Evolutionary conservation across 2,329 filamentous ascomycete species (phyloP).

Genomic region (Thielaviopsis cerberus): DNA sequence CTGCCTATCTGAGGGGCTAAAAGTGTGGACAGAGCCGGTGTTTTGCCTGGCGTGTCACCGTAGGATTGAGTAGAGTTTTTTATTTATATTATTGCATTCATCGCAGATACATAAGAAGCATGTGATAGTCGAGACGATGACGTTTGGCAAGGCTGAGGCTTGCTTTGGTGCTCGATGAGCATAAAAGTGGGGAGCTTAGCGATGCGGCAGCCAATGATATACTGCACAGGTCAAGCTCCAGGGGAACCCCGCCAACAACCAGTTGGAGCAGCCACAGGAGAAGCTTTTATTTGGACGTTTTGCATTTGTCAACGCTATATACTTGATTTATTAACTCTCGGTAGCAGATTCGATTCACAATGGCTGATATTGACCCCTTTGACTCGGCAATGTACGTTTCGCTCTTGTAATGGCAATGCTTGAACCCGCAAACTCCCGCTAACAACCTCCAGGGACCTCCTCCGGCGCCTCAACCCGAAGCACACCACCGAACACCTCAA

Average conservation of each 20-base stretch:
- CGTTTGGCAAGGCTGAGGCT: background rate
- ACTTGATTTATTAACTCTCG: background rate
- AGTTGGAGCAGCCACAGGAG: background rate
- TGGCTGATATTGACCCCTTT: slow-evolving; percentile 44
- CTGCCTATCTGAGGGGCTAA: slow-evolving; percentile 28
- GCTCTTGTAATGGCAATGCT: background rate
- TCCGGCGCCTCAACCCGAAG: slow-evolving; percentile 90
- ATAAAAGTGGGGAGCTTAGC: slow-evolving; percentile 6
- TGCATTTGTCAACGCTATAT: background rate
- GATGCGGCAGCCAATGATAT: slow-evolving; percentile 6
- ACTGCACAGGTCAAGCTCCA: background rate
- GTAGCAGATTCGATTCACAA: slow-evolving; percentile 14
- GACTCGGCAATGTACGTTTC: slow-evolving; percentile 54
- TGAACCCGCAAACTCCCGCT: slow-evolving; percentile 2
- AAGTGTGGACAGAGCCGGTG: slow-evolving; percentile 33
- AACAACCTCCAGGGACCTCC: slow-evolving; percentile 55
- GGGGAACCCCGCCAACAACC: slow-evolving; percentile 7
- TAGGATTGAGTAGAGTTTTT: slow-evolving; percentile 24
- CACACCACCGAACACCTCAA: slow-evolving; percentile 76
- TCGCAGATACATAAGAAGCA: background rate
- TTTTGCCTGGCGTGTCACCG: slow-evolving; percentile 31
- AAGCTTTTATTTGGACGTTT: background rate
- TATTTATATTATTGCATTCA: too few species aligned
- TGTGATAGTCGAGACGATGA: background rate
- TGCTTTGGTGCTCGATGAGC: background rate